Conservation (phyloP, 2,329 filamentous ascomycete genomes). For the Ophiostoma ulmi region DNA sequence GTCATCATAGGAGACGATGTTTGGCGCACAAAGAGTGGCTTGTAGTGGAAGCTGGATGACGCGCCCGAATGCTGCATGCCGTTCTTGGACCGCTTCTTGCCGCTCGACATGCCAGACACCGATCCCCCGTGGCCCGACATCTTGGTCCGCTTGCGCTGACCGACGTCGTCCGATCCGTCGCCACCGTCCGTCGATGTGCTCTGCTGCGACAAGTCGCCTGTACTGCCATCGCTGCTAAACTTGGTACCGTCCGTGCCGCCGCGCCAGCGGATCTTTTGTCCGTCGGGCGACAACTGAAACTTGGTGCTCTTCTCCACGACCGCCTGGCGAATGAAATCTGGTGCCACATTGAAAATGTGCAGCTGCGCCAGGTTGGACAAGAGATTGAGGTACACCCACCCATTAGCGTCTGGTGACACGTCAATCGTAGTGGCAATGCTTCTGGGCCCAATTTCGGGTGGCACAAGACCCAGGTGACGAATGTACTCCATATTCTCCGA, state of each 20-base stretch:
- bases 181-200: conserved; percentile 49
- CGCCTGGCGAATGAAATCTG: conserved; percentile 69
- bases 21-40: conserved; percentile 55
- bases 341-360: conserved; percentile 77
- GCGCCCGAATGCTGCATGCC: conserved; percentile 37
- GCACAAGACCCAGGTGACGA: conserved; percentile 63
- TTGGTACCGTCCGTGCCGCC: conserved; percentile 61
- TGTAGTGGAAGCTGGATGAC: conserved; percentile 55
- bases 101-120: conserved; percentile 35
- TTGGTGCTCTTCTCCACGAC: conserved; percentile 65
- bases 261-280: conserved; percentile 74
- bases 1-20: conserved; percentile 46
- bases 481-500: conserved; percentile 76
- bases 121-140: conserved; percentile 35
- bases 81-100: conserved; percentile 38
- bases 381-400: conserved; percentile 79
- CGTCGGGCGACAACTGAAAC: conserved; percentile 72
- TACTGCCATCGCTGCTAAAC: conserved; percentile 59
- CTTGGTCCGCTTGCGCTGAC: conserved; percentile 45
- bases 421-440: conserved; percentile 39
- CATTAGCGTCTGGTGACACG: conserved; percentile 59
- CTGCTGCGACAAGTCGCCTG: conserved; percentile 43
- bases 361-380: conserved; percentile 77
- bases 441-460: conserved; percentile 49
- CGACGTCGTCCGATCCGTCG: conserved; percentile 40